Evolutionary conservation across 2,329 filamentous ascomycete genomes (phyloP).

Genomic region (Epicoccum nigrum): DNA sequence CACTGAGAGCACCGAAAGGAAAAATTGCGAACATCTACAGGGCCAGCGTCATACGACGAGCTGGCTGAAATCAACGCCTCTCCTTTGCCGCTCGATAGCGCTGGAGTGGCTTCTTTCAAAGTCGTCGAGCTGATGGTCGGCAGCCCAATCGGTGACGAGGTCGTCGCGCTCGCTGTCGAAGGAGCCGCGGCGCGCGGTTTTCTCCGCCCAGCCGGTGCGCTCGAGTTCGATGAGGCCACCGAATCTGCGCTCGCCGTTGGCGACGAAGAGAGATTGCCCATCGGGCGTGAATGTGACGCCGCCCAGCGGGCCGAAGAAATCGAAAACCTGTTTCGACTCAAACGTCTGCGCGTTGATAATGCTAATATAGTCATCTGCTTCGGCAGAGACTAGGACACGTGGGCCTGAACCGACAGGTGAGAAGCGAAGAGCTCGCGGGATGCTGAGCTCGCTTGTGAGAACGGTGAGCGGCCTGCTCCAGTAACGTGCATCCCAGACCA

Average conservation of each 20-base stretch:
- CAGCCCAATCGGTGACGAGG: constrained; percentile 31
- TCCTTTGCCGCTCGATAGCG: constrained; percentile 24
- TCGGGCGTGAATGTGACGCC: constrained; percentile 71
- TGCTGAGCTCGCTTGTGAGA: constrained; percentile 70
- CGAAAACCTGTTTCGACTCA: constrained; percentile 69
- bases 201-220: constrained; percentile 46
- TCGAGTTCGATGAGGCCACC: constrained; percentile 72
- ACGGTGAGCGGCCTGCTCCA: constrained; percentile 64
- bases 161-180: constrained; percentile 17
- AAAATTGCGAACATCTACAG: constrained; percentile 38
- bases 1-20: neutral
- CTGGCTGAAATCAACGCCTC: constrained; percentile 33
- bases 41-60: constrained; percentile 35
- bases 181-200: constrained; percentile 9
- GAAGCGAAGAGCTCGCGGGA: constrained; percentile 72
- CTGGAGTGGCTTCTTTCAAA: constrained; percentile 20
- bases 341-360: constrained; percentile 72
- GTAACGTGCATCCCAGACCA: constrained; percentile 77
- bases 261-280: constrained; percentile 70
- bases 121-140: constrained; percentile 26
- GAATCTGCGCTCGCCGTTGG: constrained; percentile 69
- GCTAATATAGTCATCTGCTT: constrained; percentile 75
- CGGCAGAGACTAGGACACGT: constrained; percentile 71
- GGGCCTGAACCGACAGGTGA: constrained; percentile 72
- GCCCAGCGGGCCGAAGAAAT: constrained; percentile 77